Percentiles rank a stretch among this genome's conserved stretches.
phyloP scores from a whole-genome alignment of 2,329 filamentous ascomycete species.

The Pestalotiopsis sp. region DNA sequence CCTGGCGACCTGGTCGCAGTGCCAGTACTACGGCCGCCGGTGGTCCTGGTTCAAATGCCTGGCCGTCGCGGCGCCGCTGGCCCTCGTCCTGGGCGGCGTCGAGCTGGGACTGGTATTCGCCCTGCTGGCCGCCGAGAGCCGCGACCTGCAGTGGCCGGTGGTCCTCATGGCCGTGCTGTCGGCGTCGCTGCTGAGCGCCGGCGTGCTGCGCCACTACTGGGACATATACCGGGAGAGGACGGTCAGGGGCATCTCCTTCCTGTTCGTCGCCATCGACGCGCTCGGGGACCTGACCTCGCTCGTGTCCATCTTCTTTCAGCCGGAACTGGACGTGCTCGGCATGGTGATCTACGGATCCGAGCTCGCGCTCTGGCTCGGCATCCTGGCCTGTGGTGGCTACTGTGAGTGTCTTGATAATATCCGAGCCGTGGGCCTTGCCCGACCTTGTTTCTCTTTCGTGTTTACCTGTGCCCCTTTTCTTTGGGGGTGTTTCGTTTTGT shows the following conservation, averaged over 20 bases:
- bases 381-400: conserved; percentile 59
- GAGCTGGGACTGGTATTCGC: conserved; percentile 63
- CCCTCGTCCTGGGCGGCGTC: conserved; percentile 58
- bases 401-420: background rate
- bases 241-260: conserved; percentile 71
- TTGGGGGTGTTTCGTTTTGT: background rate
- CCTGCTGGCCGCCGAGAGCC: conserved; percentile 46
- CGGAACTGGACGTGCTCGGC: conserved; percentile 59
- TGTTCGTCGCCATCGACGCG: conserved; percentile 72
- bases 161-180: conserved; percentile 70
- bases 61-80: conserved; percentile 39
- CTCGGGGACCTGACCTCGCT: conserved; percentile 70
- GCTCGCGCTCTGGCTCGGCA: conserved; percentile 66
- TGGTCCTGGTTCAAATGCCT: background rate
- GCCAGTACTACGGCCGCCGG: conserved; percentile 38
- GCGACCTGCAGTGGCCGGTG: conserved; percentile 59
- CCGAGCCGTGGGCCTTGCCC: background rate
- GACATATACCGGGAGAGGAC: conserved; percentile 69
- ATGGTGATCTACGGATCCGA: conserved; percentile 70
- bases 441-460: background rate
- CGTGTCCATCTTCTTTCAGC: conserved; percentile 65
- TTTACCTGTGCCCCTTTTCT: background rate
- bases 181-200: conserved; percentile 63
- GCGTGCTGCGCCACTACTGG: conserved; percentile 69
- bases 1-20: conserved; percentile 45